Conservation (phyloP, 179 eudicot species). For the Sideroxylon spinosum region DNA sequence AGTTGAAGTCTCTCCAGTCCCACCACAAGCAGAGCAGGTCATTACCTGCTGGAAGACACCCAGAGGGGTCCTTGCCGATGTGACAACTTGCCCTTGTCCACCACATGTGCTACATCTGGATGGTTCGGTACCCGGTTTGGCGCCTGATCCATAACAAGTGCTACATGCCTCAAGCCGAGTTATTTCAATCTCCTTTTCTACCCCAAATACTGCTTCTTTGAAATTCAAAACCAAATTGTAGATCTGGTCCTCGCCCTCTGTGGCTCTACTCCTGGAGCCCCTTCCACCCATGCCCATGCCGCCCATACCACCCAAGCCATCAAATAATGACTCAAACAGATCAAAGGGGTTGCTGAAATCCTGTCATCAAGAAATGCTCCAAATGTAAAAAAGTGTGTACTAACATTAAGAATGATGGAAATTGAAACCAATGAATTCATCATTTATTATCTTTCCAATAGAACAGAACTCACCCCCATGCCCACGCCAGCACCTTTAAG, state of each 20-base stretch:
- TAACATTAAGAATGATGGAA: neutral
- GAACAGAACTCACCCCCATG: slow-evolving; percentile 60
- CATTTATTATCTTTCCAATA: neutral
- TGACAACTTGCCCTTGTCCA: slow-evolving; percentile 85
- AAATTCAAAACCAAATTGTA: slow-evolving; percentile 68
- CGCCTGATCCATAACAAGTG: slow-evolving; percentile 82
- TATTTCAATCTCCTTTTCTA: slow-evolving; percentile 78
- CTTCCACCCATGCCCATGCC: slow-evolving; percentile 77
- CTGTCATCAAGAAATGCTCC: slow-evolving; percentile 28
- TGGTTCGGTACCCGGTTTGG: slow-evolving; percentile 71
- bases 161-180: slow-evolving; percentile 64
- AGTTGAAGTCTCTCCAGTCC: slow-evolving; percentile 62
- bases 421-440: neutral
- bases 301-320: slow-evolving; percentile 70
- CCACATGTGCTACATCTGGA: slow-evolving; percentile 63
- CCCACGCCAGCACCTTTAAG: slow-evolving; percentile 80
- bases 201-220: slow-evolving; percentile 85
- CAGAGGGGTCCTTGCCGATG: slow-evolving; percentile 77
- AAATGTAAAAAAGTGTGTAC: neutral
- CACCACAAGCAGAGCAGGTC: slow-evolving; percentile 76
- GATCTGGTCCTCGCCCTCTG: slow-evolving; percentile 74
- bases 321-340: slow-evolving; percentile 76
- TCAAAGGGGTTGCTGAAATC: slow-evolving; percentile 86
- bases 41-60: slow-evolving; percentile 85
- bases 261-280: slow-evolving; percentile 57